Base-by-base conservation (phyloP, 2,329 filamentous ascomycete genomes). In the Colletotrichum endophyticum region DNA sequence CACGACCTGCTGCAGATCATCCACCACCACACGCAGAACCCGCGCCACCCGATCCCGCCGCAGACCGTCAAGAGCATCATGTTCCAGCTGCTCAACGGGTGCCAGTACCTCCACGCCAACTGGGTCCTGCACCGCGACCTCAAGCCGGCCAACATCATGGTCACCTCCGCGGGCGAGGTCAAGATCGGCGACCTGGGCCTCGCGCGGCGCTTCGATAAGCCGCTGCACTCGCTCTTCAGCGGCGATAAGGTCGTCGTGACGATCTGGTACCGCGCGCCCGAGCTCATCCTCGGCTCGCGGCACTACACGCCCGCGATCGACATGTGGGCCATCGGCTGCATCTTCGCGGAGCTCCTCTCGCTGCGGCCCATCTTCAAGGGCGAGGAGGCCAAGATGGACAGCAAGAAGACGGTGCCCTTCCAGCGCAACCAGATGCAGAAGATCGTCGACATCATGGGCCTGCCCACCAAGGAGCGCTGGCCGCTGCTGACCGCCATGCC, bases 401-500 rank as follows among this genome's bases (percentile, higher is more conserved):
- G 92, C 80, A 99, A 99, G 86, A 99, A 99, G 87, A 97, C 95
- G 1, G 96, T 99, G 0, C 97, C 97, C 0, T 99, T 99, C 80
- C 97, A 99, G 85, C 92, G 96, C 16, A 98, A 98, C 81, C 97
- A 99, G 86, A 99, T 99, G 96, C 95, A 97, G 82, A 98, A 98
- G 86, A 99, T 99, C 80, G 95, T 98, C 49, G 97, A 99, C 82
- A 96, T 99, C 78, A 94, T 99, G 88, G 97, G 97, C 34, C 87
- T 98, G 79, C 97, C 97, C 0, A 95, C 92, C 8, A 96, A 96
- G 81, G 95, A 98, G 66, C 92, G 93, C 30, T 99, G 97, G 97
- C 95, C 96, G 0, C 89, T 96, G 32, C 87, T 99, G 3, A 88
- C 92, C 2, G 91, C 93, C 53, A 98, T 98, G 94, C 96, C 95